Percentiles rank a stretch among this genome's conserved stretches.
Conservation (phyloP, 2,329 filamentous ascomycete species). For the Pseudogymnoascus sp. region DNA sequence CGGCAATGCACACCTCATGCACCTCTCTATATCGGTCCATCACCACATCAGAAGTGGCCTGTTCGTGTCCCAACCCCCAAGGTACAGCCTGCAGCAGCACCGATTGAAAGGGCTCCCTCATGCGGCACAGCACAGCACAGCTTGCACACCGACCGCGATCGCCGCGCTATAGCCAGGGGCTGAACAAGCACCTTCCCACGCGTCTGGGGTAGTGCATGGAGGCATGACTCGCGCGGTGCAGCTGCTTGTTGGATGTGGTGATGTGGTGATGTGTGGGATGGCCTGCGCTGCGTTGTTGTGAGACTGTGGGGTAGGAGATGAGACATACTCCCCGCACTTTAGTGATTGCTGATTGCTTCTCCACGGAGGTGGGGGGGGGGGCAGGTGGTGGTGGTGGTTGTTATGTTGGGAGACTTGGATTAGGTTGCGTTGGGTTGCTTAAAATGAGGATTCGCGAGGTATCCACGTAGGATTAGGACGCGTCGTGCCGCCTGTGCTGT, state of each 20-base stretch:
- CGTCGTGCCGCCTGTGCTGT: not conserved
- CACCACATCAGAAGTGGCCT: not conserved
- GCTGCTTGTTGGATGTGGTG: not conserved
- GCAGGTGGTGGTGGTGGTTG: not conserved
- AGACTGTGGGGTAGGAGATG: not conserved
- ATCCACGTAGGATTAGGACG: not conserved
- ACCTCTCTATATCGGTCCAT: not conserved
- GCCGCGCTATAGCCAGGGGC: not conserved
- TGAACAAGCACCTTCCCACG: not conserved
- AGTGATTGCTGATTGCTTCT: not conserved
- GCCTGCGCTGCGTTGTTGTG: not conserved
- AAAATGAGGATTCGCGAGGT: not conserved
- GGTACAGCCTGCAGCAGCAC: no score
- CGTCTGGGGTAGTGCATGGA: not conserved
- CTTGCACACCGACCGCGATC: not conserved
- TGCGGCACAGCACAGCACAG: not conserved
- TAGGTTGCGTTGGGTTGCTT: not conserved
- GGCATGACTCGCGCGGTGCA: not conserved
- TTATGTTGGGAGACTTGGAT: not conserved
- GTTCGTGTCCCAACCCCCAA: no score
- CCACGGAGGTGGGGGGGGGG: not conserved
- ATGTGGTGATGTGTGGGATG: not conserved
- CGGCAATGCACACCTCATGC: not conserved
- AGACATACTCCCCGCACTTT: not conserved
- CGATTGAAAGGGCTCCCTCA: no score